These are phyloP conservation scores for Lavandula angustifolia DNA, from an alignment of 257 asterid species.

Conservation along the genomic window DNA sequence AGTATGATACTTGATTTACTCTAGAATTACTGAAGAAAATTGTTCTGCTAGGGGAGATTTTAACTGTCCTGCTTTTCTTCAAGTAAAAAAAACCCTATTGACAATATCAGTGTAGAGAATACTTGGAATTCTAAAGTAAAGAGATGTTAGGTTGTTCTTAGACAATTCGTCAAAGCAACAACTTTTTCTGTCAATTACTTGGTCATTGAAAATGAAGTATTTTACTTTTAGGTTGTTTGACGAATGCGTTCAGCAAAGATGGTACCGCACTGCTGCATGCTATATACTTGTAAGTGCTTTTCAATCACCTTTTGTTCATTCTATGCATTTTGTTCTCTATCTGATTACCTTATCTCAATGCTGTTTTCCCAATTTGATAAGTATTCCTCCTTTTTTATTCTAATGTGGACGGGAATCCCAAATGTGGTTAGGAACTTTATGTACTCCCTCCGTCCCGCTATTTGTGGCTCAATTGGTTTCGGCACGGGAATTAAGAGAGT, in stretches of 20 bases:
- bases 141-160: constrained; percentile 22
- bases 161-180: constrained; percentile 1
- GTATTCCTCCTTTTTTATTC: constrained; percentile 16
- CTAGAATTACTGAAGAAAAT: constrained; percentile 15
- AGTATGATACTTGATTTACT: constrained; percentile 54
- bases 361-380: constrained; percentile 17
- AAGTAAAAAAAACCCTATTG: constrained; percentile 17
- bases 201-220: constrained; percentile 26
- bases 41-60: constrained; percentile 12
- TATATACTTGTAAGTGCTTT: constrained; percentile 60
- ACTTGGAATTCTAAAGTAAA: constrained; percentile 19
- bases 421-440: constrained; percentile 9
- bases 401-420: constrained; percentile 1
- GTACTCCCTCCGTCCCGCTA: not conserved
- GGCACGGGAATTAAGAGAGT: not conserved
- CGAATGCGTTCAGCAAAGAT: constrained; percentile 67
- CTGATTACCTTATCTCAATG: constrained; percentile 1
- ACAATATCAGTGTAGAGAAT: constrained; percentile 25
- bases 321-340: constrained; percentile 21
- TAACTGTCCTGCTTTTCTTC: constrained; percentile 19
- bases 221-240: constrained; percentile 59
- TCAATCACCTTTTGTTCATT: constrained; percentile 10
- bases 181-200: constrained; percentile 22
- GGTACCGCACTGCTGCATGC: constrained; percentile 80
- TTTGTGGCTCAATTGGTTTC: not conserved